A percentile compares a stretch with the other conserved stretches of the same genome.
Conservation (phyloP, 2,329 filamentous ascomycete genomes). For the Calonectria multiphialidica region DNA sequence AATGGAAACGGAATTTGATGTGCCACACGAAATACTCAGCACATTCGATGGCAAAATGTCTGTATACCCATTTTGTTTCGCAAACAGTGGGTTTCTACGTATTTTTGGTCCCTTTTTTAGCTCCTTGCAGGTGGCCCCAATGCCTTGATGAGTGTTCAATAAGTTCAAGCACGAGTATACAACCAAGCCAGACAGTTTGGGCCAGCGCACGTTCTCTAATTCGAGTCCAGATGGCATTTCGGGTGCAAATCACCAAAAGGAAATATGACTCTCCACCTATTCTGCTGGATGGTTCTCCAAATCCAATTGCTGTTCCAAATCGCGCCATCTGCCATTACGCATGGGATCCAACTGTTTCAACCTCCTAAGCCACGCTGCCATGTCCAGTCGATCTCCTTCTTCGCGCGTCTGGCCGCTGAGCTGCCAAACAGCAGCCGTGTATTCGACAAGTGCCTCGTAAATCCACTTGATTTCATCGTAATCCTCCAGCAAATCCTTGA, state of each 20-base stretch:
- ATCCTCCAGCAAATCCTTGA: slow-evolving; percentile 73
- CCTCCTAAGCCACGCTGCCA: slow-evolving; percentile 71
- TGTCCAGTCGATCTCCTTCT: slow-evolving; percentile 56
- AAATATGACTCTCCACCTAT: not conserved
- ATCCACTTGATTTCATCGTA: slow-evolving; percentile 81
- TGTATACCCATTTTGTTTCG: too few relatives aligned
- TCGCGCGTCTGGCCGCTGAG: slow-evolving; percentile 60
- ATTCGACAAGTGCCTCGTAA: slow-evolving; percentile 87
- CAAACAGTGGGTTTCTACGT: not conserved
- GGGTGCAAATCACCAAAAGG: not conserved
- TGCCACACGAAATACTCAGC: too few relatives aligned
- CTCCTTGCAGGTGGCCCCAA: not conserved
- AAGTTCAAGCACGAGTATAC: not conserved
- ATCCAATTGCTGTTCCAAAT: slow-evolving; percentile 66
- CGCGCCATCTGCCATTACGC: slow-evolving; percentile 80
- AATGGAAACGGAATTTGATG: too few relatives aligned
- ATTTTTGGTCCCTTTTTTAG: not conserved
- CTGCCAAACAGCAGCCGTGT: slow-evolving; percentile 70
- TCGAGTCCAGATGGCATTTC: not conserved
- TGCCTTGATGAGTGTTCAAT: not conserved
- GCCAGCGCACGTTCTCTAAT: not conserved
- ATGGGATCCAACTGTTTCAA: slow-evolving; percentile 80
- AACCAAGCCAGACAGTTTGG: too few relatives aligned
- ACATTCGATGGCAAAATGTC: too few relatives aligned
- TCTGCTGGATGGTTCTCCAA: slow-evolving; percentile 7